These are phyloP conservation scores for Garcileccinum viscosum DNA, from an alignment of 1,284 basidiomycete species.

Conservation along the genomic window DNA sequence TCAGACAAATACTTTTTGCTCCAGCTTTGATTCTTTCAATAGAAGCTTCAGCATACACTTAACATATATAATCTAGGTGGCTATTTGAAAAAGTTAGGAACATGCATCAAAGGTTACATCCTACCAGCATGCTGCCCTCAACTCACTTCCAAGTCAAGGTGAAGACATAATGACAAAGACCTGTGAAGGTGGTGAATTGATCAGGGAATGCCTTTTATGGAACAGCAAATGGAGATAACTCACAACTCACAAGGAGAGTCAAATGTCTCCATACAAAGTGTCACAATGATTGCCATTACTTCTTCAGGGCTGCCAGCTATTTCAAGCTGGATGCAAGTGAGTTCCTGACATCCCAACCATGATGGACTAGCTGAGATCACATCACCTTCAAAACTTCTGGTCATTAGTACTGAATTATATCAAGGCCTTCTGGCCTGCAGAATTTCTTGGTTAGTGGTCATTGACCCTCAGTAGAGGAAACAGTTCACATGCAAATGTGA, in stretches of 20 bases:
- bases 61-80: too few relatives aligned
- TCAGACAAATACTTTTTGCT: too few relatives aligned
- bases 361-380: background rate
- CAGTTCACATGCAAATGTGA: too few relatives aligned
- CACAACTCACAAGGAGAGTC: background rate
- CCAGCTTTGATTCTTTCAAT: too few relatives aligned
- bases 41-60: too few relatives aligned
- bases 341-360: background rate
- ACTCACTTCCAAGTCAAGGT: background rate
- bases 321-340: conserved; percentile 1
- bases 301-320: background rate
- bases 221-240: background rate
- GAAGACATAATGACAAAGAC: background rate
- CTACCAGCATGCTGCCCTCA: background rate
- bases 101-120: too few relatives aligned
- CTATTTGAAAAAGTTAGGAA: too few relatives aligned
- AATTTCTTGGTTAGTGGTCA: too few relatives aligned
- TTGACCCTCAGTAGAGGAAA: too few relatives aligned
- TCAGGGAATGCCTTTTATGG: background rate
- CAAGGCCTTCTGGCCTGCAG: too few relatives aligned
- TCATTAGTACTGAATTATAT: too few relatives aligned
- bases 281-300: conserved; percentile 9
- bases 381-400: background rate
- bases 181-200: background rate
- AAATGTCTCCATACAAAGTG: background rate